A percentile compares a stretch with the other conserved stretches of the same genome.
These are phyloP conservation scores for Botryobasidium botryosum DNA, from an alignment of 768 basidiomycete species.

Conservation along the genomic window DNA sequence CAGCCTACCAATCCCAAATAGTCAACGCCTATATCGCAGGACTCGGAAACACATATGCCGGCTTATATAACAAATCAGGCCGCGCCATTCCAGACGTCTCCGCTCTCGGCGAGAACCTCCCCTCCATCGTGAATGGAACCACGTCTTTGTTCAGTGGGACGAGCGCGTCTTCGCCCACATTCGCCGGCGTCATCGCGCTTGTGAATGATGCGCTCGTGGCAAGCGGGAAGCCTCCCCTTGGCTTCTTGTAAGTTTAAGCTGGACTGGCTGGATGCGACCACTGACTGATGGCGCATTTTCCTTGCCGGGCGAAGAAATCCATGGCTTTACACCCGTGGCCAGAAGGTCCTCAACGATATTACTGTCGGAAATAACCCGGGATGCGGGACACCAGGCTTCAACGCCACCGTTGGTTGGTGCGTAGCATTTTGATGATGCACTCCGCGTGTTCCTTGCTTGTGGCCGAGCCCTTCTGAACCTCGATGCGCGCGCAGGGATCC, in stretches of 20 bases:
- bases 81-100: background rate
- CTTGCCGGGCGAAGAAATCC: no score
- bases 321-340: no score
- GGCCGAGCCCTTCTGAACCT: no score
- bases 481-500: no score
- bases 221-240: background rate
- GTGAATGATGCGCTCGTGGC: background rate
- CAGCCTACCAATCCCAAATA: background rate
- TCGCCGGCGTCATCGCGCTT: background rate
- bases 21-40: background rate
- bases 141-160: background rate
- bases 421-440: no score
- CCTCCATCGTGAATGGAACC: background rate
- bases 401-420: constrained; percentile 20
- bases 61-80: background rate
- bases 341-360: no score
- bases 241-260: no score
- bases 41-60: background rate
- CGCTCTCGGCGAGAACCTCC: background rate
- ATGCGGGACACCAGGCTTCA: constrained; percentile 50
- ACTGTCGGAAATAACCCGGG: no score
- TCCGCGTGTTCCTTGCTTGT: no score
- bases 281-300: no score
- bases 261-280: no score
- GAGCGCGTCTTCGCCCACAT: background rate